A percentile compares a stretch with the other conserved stretches of the same genome.
Conservation (phyloP, 176 grass and related monocot species). For the Carex myosuroides region DNA sequence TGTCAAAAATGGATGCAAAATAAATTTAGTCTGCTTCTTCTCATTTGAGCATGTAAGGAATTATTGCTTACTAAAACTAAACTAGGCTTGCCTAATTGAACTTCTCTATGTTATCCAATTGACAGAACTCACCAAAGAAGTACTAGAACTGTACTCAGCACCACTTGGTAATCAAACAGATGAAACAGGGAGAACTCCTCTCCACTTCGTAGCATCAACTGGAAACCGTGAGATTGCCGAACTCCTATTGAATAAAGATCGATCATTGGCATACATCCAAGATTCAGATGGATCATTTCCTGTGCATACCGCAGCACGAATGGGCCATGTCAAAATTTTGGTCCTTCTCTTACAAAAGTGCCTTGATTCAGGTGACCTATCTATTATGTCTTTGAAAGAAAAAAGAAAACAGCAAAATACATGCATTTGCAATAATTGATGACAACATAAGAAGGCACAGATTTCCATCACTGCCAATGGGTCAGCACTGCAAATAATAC, state of each 20-base stretch:
- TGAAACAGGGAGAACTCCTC: not conserved
- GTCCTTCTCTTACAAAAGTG: not conserved
- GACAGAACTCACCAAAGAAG: not conserved
- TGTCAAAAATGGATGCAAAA: too few species aligned
- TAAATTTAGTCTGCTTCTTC: too few species aligned
- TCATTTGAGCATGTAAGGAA: not conserved
- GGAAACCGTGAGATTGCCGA: not conserved
- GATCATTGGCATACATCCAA: constrained; percentile 2
- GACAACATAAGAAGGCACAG: too few species aligned
- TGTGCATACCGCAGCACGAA: constrained; percentile 2
- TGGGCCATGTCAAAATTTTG: not conserved
- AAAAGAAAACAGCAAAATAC: too few species aligned
- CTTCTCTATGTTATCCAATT: not conserved
- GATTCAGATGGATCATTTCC: constrained; percentile 10
- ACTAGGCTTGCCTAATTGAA: not conserved
- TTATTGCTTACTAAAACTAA: not conserved
- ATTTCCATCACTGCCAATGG: too few species aligned
- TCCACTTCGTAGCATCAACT: constrained; percentile 5
- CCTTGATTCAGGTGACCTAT: not conserved
- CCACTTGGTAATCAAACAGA: not conserved
- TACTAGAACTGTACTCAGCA: not conserved
- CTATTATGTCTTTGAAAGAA: too few species aligned
- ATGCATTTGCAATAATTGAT: too few species aligned
- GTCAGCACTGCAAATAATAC: too few species aligned
- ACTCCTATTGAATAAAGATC: constrained; percentile 3